These are phyloP conservation scores for Passiflora organensis DNA, from an alignment of 345 rosid species.

Conservation along the genomic window DNA sequence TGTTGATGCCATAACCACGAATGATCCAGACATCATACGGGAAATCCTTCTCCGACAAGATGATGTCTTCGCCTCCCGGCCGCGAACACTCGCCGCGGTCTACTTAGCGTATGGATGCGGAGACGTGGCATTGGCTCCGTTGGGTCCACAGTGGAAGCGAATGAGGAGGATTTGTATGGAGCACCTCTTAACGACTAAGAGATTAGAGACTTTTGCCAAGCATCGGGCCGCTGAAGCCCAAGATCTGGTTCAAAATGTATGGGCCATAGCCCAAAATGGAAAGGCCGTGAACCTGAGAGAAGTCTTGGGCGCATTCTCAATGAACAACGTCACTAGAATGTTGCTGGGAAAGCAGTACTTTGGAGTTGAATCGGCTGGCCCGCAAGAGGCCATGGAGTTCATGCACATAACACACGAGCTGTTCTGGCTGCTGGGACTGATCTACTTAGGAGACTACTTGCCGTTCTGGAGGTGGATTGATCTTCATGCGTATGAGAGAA, in stretches of 20 bases:
- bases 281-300: conserved; percentile 60
- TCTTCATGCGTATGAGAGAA: conserved; percentile 67
- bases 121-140: conserved; percentile 72
- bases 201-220: conserved; percentile 43
- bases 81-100: conserved; percentile 65
- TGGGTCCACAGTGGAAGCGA: conserved; percentile 66
- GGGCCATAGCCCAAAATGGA: conserved; percentile 18
- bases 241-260: conserved; percentile 40
- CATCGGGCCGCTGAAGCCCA: conserved; percentile 49
- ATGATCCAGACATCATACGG: conserved; percentile 60
- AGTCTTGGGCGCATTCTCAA: conserved; percentile 74
- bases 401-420: conserved; percentile 74
- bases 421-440: conserved; percentile 66
- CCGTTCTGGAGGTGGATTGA: conserved; percentile 94
- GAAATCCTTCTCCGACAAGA: conserved; percentile 70
- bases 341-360: conserved; percentile 74
- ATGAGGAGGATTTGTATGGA: conserved; percentile 73
- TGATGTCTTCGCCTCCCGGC: conserved; percentile 80
- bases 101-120: conserved; percentile 75
- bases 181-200: conserved; percentile 44
- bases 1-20: conserved; percentile 73
- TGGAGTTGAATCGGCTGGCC: conserved; percentile 54
- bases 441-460: conserved; percentile 83
- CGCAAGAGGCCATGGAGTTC: conserved; percentile 72
- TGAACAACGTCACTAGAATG: conserved; percentile 94